Percentiles rank a stretch among this genome's conserved stretches.
phyloP scores from a whole-genome alignment of 305 asterid genomes.

The Stenogyne calaminthoides region DNA sequence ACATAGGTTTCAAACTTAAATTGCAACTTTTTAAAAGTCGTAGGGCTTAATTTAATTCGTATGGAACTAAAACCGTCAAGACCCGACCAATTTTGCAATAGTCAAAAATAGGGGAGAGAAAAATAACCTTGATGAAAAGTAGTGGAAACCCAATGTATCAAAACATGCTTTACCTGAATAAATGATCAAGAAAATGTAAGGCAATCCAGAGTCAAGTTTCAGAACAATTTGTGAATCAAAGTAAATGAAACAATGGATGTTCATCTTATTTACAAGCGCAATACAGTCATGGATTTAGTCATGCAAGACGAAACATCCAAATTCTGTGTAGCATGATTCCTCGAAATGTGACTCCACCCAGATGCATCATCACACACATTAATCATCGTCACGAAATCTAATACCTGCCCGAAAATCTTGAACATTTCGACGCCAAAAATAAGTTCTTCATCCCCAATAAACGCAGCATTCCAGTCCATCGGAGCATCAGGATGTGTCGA shows the following conservation, averaged over 20 bases:
- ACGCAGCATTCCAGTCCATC: conserved; percentile 98
- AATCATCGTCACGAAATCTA: conserved; percentile 78
- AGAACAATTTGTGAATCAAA: background rate
- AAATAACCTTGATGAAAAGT: background rate
- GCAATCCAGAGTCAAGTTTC: background rate
- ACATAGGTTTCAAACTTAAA: too few species aligned
- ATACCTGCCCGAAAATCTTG: conserved; percentile 92
- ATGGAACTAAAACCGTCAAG: too few species aligned
- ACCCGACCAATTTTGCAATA: too few species aligned
- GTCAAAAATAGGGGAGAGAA: too few species aligned
- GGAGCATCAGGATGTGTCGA: conserved; percentile 93
- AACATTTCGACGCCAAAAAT: conserved; percentile 92
- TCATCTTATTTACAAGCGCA: conserved; percentile 53
- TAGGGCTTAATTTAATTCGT: too few species aligned
- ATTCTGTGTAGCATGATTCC: conserved; percentile 70
- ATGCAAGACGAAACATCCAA: conserved; percentile 85
- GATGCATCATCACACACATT: conserved; percentile 39
- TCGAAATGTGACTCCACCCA: conserved; percentile 77
- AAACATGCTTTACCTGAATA: background rate
- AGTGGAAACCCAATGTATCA: conserved; percentile 16
- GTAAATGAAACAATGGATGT: conserved; percentile 9
- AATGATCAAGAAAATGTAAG: background rate
- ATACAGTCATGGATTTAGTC: conserved; percentile 83
- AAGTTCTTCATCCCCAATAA: conserved; percentile 59
- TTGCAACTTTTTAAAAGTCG: too few species aligned